Conservation (phyloP, 2,329 filamentous ascomycete genomes). For the Fusarium drepaniforme region DNA sequence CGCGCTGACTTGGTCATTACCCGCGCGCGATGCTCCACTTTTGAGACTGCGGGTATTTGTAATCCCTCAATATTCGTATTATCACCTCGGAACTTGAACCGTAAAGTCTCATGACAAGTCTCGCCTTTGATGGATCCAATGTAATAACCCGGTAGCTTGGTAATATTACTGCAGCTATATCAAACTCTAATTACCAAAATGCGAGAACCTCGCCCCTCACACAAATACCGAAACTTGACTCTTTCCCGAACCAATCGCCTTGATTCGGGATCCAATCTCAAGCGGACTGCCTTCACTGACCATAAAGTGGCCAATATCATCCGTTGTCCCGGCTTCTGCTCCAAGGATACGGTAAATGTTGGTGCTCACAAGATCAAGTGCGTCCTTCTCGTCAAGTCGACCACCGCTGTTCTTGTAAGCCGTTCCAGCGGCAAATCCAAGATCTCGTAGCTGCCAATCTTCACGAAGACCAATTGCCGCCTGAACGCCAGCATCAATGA, state of each 20-base stretch:
- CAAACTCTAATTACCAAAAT: neutral
- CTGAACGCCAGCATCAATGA: slow-evolving; percentile 69
- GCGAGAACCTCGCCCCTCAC: slow-evolving; percentile 16
- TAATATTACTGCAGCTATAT: neutral
- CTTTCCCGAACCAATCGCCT: slow-evolving; percentile 59
- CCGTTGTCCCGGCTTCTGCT: slow-evolving; percentile 48
- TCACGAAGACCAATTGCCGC: slow-evolving; percentile 71
- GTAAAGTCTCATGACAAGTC: neutral
- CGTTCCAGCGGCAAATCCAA: slow-evolving; percentile 71
- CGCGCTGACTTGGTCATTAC: slow-evolving; percentile 40
- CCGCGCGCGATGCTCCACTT: slow-evolving; percentile 45
- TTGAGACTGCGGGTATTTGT: slow-evolving; percentile 23
- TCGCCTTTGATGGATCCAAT: neutral
- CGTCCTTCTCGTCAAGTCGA: slow-evolving; percentile 64
- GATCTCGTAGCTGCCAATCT: slow-evolving; percentile 71
- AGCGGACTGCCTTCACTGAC: slow-evolving; percentile 74
- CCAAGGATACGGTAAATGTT: slow-evolving; percentile 72
- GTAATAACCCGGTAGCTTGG: neutral
- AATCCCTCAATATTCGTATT: slow-evolving; percentile 12
- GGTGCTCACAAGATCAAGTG: slow-evolving; percentile 66
- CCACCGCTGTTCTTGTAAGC: slow-evolving; percentile 69
- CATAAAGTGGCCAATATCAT: slow-evolving; percentile 64
- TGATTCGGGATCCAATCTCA: slow-evolving; percentile 67
- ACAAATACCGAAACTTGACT: slow-evolving; percentile 52
- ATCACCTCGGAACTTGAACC: slow-evolving; percentile 12